Evolutionary conservation across 78 protist species (phyloP), one percentile per base, ranked within the genome.

Genomic region (Speleostelium caveatum): DNA sequence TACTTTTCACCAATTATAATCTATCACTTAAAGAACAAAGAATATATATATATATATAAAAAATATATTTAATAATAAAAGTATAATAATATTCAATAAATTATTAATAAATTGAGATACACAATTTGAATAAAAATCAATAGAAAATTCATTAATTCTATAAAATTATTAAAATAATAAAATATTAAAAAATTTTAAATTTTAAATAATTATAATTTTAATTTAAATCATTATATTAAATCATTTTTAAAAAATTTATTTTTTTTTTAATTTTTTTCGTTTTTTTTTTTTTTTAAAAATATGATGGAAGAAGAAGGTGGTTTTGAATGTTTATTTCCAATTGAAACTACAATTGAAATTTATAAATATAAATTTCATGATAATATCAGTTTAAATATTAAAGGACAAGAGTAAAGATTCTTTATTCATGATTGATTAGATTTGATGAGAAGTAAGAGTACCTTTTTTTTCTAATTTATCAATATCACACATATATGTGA

Each of bases 331-430:
- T 30, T 69, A 4, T 75, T 59, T 17, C 72, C 69, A 68, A 63
- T 49, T 10, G 65, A 22, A 8, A 72, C 55, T 22, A 65, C 24
- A n/a, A n/a, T 68, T 21, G 89, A 80, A 51, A 69, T 51, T 5
- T 80, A 68, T 69, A 66, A 80, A 58, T 80, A 80, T n/a, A 59
- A 32, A 24, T 78, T 78, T 66, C 39, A 28, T 62, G 71, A 58
- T 41, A 65, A 80, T 41, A 35, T 80, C 26, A 39, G 24, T 16
- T 38, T 80, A 21, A 61, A 55, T 8, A 80, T 80, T 8, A 39
- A 58, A 59, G 77, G 89, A 28, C 89, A 80, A 80, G 78, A 80
- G 89, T 80, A 33, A n/a, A 10, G 3, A 3, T 21, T 56, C 30
- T 3, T 19, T 17, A 56, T 19, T 21, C 7, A 21, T 45, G 6